Evolutionary conservation across 345 rosid species (phyloP), one percentile per base, ranked within the genome.

Genomic region (Atalantia buxifolia): DNA sequence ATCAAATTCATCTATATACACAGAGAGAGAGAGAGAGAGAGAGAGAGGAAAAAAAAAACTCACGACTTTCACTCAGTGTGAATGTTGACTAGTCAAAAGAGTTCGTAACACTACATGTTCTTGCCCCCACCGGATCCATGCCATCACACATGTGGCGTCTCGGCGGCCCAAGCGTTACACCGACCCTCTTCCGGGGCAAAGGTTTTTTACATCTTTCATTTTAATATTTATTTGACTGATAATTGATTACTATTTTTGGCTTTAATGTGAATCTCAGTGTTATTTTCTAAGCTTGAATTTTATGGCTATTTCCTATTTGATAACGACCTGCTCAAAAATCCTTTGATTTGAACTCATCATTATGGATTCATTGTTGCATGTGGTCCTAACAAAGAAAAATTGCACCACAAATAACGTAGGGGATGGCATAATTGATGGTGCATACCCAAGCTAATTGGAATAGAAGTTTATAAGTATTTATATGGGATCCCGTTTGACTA

Each of bases 31-130:
- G 33, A 42, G 1, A 42, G 14, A 42, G 48, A 2, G 14, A 5
- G 40, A 33, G 35, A 33, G 9, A 6, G 1, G 0, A 36, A 36
- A 36, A 36, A 45, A 42, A 12, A 42, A 10, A 40, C 50, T 45
- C 18, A 12, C 5, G 18, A 45, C 18, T 45, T 45, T 18, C 57
- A 53, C 2, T 18, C 22, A 53, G 22, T 53, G 22, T 53, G 22
- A 16, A 53, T 9, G 63, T 84, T 82, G 90, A 88, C 86, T 48
- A 76, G 87, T 85, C 87, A 86, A 84, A 36, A 53, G 50, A 13
- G n/a, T 64, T 22, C 6, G 50, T 28, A 81, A 63, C 86, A 82
- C 64, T 53, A 77, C 86, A 82, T 76, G 90, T 81, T 85, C 85
- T 73, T 59, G 36, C 69, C 80, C 76, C 38, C 48, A 69, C 77